phyloP scores from a whole-genome alignment of 495 filamentous ascomycete species.

The Amphirosellinia nigrospora region DNA sequence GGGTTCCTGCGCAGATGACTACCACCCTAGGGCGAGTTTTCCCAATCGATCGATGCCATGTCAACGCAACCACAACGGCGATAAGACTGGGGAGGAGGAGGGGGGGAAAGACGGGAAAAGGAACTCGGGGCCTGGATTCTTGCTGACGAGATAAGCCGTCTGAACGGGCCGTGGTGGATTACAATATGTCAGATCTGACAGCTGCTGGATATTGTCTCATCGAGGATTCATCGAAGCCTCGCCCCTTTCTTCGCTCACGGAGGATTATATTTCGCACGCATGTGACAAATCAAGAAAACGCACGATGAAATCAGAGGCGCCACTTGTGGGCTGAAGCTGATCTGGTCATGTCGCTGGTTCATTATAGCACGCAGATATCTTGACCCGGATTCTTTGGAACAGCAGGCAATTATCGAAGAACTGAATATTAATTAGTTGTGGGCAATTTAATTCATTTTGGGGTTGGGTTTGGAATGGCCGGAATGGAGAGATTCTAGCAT shows the following conservation, averaged over 20 bases:
- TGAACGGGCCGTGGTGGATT: conserved; percentile 39
- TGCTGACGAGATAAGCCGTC: conserved; percentile 30
- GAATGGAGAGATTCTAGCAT: neutral
- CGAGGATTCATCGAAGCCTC: neutral
- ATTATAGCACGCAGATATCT: neutral
- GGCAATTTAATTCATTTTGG: neutral
- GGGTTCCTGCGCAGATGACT: conserved; percentile 47
- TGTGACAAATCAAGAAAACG: conserved; percentile 3
- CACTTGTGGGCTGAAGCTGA: neutral
- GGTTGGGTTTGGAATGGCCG: neutral
- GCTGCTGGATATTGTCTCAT: conserved; percentile 19
- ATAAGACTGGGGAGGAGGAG: conserved; percentile 27
- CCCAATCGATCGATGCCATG: conserved; percentile 39
- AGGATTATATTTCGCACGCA: neutral
- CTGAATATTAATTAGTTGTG: neutral
- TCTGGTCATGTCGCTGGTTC: neutral
- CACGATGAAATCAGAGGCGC: neutral
- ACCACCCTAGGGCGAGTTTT: conserved; percentile 30
- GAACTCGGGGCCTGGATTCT: conserved; percentile 15
- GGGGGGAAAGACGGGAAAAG: conserved; percentile 19
- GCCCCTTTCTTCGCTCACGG: neutral
- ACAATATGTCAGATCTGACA: conserved; percentile 37
- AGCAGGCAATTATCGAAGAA: no score
- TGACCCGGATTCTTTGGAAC: neutral
- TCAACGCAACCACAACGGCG: conserved; percentile 30